Conservation (phyloP, 257 asterid species). For the Salvia rosmarinus region DNA sequence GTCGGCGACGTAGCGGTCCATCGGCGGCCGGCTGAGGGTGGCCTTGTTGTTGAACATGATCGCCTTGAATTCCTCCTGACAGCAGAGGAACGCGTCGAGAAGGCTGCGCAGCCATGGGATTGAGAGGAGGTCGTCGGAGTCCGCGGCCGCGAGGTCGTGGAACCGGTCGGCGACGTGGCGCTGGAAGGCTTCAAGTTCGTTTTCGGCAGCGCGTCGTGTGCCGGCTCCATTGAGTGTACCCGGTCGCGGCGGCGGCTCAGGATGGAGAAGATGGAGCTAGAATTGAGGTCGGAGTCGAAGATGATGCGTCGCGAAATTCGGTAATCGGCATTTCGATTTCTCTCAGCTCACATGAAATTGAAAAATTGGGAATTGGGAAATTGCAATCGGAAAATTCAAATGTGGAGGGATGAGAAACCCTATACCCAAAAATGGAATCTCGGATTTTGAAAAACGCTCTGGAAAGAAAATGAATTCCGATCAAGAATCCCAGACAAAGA, state of each 20-base stretch:
- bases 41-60: conserved; percentile 46
- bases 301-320: conserved; percentile 45
- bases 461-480: no score
- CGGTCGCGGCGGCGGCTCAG: conserved; percentile 57
- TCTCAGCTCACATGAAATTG: conserved; percentile 13
- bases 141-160: conserved; percentile 45
- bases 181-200: conserved; percentile 58
- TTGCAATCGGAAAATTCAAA: not conserved
- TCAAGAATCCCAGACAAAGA: no score
- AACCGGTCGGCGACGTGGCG: conserved; percentile 52
- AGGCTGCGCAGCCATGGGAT: conserved; percentile 64
- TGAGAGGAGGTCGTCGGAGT: conserved; percentile 56
- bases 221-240: conserved; percentile 51
- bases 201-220: not conserved
- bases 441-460: no score
- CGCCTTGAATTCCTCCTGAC: conserved; percentile 64
- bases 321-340: conserved; percentile 46
- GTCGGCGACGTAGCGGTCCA: conserved; percentile 50
- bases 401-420: not conserved
- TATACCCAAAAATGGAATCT: not conserved
- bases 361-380: not conserved
- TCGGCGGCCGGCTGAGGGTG: conserved; percentile 42
- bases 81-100: conserved; percentile 54
- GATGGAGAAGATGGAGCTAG: conserved; percentile 49
- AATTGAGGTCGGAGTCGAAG: conserved; percentile 23